phyloP scores from a whole-genome alignment of 2,329 filamentous ascomycete genomes.

The Graphilbum sp. region DNA sequence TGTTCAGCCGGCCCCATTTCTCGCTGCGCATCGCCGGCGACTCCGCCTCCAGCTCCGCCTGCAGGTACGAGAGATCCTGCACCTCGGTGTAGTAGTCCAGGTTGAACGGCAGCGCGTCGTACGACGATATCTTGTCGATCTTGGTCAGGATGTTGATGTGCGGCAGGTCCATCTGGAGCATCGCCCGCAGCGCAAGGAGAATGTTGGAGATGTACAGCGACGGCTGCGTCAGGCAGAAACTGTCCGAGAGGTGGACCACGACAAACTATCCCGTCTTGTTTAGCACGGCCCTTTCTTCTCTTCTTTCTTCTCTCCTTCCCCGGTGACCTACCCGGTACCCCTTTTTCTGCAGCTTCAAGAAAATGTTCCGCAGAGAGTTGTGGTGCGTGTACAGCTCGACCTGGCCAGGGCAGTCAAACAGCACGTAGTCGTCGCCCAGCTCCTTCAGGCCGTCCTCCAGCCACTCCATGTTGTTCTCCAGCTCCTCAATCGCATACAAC shows the following conservation, averaged over 20 bases:
- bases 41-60: constrained; percentile 67
- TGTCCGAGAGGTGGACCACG: constrained; percentile 84
- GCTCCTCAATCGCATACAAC: constrained; percentile 83
- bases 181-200: constrained; percentile 80
- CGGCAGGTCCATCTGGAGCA: constrained; percentile 96
- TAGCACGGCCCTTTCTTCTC: too few species aligned
- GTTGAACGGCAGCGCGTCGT: constrained; percentile 81
- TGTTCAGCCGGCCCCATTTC: constrained; percentile 74
- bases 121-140: constrained; percentile 82
- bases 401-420: constrained; percentile 95
- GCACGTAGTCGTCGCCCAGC: constrained; percentile 74
- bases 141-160: constrained; percentile 95
- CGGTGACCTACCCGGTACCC: constrained; percentile 58
- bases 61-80: constrained; percentile 73
- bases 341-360: constrained; percentile 76
- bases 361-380: constrained; percentile 77
- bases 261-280: constrained; percentile 47
- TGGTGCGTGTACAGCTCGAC: constrained; percentile 97
- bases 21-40: constrained; percentile 49
- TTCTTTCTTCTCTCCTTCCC: neutral
- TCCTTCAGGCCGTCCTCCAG: constrained; percentile 64
- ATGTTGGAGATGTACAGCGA: constrained; percentile 92
- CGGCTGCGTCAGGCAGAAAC: constrained; percentile 80
- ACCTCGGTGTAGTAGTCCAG: constrained; percentile 97
- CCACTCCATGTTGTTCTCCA: constrained; percentile 92